phyloP scores from a whole-genome alignment of 1,139 yeast genomes.

The Casaregolazyma lundiana region DNA sequence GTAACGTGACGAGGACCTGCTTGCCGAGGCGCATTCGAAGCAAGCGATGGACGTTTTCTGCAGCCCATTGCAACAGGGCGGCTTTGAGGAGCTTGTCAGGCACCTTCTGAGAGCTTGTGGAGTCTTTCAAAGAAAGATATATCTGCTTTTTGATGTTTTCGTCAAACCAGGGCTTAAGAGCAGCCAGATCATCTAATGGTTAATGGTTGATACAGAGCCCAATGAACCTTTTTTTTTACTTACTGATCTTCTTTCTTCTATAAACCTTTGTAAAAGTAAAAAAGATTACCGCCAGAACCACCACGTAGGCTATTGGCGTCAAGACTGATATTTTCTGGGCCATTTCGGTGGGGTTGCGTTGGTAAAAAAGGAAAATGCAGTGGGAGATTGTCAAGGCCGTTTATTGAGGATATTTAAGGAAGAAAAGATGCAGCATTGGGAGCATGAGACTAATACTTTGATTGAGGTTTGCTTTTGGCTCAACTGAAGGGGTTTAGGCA shows the following conservation, averaged over 20 bases:
- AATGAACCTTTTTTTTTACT: background rate
- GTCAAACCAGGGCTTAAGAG: slow-evolving; percentile 64
- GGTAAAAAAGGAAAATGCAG: background rate
- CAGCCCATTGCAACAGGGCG: slow-evolving; percentile 71
- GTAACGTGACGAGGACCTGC: slow-evolving; percentile 61
- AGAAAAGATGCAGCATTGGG: background rate
- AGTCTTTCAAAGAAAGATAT: slow-evolving; percentile 56
- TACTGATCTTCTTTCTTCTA: slow-evolving; percentile 6
- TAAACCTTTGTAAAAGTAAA: slow-evolving; percentile 6
- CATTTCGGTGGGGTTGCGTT: background rate
- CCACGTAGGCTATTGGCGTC: slow-evolving; percentile 9
- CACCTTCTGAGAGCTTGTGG: slow-evolving; percentile 46
- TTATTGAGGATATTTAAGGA: background rate
- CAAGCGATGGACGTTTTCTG: slow-evolving; percentile 65
- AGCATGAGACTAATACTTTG: background rate
- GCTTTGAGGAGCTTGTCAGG: slow-evolving; percentile 83
- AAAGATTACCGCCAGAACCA: slow-evolving; percentile 6
- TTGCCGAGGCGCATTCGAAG: slow-evolving; percentile 69
- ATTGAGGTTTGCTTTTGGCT: background rate
- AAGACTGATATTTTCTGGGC: slow-evolving; percentile 7
- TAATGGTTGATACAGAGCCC: background rate
- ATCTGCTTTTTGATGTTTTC: slow-evolving; percentile 62
- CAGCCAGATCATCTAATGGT: slow-evolving; percentile 28
- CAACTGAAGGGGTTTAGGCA: too few relatives aligned
- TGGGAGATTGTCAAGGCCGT: background rate